Evolutionary conservation across 164 flowering plant genomes (phyloP), one percentile per base, ranked within the genome.

Genomic region (Protea cynaroides): DNA sequence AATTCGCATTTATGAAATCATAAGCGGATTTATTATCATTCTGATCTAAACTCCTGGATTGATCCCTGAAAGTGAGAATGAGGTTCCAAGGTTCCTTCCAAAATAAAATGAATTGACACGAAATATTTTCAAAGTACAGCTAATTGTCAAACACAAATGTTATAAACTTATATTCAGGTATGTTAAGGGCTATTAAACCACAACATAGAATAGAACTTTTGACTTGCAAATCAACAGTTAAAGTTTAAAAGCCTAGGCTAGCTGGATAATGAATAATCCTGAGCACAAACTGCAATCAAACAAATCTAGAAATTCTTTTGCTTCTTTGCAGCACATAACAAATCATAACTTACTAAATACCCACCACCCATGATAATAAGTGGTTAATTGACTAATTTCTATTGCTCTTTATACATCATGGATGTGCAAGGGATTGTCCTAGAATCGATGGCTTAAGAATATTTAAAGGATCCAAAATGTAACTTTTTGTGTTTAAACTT

Each of bases 41-140:
- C 62, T 72, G 75, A 57, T 58, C 59, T 49, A 62, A 67, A 56
- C 56, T 63, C 76, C 85, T 85, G 75, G 61, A 74, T 64, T 44
- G 44, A 51, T 36, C 44, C 25, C 7, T 18, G 25, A 25, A 36
- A 65, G 25, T 57, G 40, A 24, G 44, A 64, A 47, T 14, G 67
- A 59, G 18, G 29, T n/a, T 23, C 34, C 34, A 25, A 59, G 18
- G 29, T n/a, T 23, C 34, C 34, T 49, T 38, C 18, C 13, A 47
- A 54, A 25, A 52, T 24, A 55, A 56, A 22, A 19, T 59, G 58
- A 34, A 40, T 0, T 19, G 29, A 25, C 14, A 4, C 15, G 0
- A 53, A 3, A 53, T 22, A 22, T 5, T 22, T 22, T 54, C 29
- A 54, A 54, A 54, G 24, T 1, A 12, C 14, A 22, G 25, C 52